A percentile compares a stretch with the other conserved stretches of the same genome.
These are phyloP conservation scores for Clohesyomyces aquaticus DNA, from an alignment of 495 filamentous ascomycete species.

Conservation along the genomic window DNA sequence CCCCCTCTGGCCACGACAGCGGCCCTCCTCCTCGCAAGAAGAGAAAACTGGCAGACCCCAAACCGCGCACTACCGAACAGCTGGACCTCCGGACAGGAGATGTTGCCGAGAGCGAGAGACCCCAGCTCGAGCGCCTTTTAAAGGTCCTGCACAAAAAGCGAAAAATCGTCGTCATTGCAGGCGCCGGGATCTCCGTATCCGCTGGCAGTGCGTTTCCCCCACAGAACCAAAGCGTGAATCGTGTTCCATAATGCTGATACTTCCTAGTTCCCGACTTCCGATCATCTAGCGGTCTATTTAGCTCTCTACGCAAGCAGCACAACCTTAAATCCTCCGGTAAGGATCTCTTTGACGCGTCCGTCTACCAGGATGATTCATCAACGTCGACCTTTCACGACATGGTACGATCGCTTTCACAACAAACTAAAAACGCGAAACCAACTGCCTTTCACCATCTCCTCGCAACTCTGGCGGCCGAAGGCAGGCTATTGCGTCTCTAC, in stretches of 20 bases:
- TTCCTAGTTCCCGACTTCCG: slow-evolving; percentile 82
- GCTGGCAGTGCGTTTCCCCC: slow-evolving; percentile 69
- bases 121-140: slow-evolving; percentile 68
- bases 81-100: slow-evolving; percentile 65
- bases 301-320: slow-evolving; percentile 77
- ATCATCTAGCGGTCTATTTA: slow-evolving; percentile 85
- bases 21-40: slow-evolving; percentile 70
- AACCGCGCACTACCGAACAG: slow-evolving; percentile 74
- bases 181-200: slow-evolving; percentile 93
- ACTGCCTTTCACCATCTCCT: slow-evolving; percentile 94
- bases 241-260: neutral
- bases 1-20: slow-evolving; percentile 54
- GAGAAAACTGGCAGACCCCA: slow-evolving; percentile 67
- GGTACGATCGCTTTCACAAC: slow-evolving; percentile 82
- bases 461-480: slow-evolving; percentile 85
- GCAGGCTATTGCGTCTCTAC: slow-evolving; percentile 88
- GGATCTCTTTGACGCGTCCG: slow-evolving; percentile 94
- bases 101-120: slow-evolving; percentile 53
- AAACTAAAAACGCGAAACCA: slow-evolving; percentile 74
- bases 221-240: neutral
- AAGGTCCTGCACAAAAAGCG: slow-evolving; percentile 82
- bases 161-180: slow-evolving; percentile 96
- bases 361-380: slow-evolving; percentile 86
- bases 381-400: slow-evolving; percentile 92
- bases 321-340: slow-evolving; percentile 93